phyloP scores from a whole-genome alignment of 768 basidiomycete species.

The Auricularia cornea region DNA sequence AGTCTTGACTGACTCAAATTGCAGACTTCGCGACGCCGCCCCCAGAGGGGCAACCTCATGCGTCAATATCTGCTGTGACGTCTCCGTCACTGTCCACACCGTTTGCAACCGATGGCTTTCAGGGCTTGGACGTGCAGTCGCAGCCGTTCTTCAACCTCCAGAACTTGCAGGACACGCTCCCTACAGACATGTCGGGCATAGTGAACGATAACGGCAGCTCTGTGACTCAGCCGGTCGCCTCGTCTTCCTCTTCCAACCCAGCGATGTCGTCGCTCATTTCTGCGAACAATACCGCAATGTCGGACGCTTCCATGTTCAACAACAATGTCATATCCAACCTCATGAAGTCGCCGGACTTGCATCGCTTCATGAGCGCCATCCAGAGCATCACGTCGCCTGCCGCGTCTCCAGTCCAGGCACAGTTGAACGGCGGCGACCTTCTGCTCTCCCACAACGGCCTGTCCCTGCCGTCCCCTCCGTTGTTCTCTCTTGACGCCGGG shows the following conservation, averaged over 20 bases:
- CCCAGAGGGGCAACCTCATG: neutral
- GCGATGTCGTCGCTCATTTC: slow-evolving; percentile 1
- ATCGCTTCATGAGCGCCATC: slow-evolving; percentile 19
- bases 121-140: neutral
- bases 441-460: neutral
- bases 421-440: neutral
- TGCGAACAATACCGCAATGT: neutral
- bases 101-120: slow-evolving; percentile 1
- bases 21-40: neutral
- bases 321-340: neutral
- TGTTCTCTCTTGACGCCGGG: neutral
- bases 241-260: slow-evolving; percentile 14
- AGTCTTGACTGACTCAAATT: slow-evolving; percentile 3
- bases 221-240: slow-evolving; percentile 39
- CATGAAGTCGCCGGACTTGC: slow-evolving; percentile 15
- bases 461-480: neutral
- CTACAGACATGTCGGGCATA: too few relatives aligned
- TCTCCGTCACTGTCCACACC: neutral
- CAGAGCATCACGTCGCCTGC: slow-evolving; percentile 1
- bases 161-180: slow-evolving; percentile 23
- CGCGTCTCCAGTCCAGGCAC: neutral
- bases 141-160: neutral
- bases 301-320: slow-evolving; percentile 12
- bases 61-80: neutral
- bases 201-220: slow-evolving; percentile 34